Evolutionary conservation across 2,329 filamentous ascomycete species (phyloP), one percentile per base, ranked within the genome.

Genomic region (Aschersonia sp.): DNA sequence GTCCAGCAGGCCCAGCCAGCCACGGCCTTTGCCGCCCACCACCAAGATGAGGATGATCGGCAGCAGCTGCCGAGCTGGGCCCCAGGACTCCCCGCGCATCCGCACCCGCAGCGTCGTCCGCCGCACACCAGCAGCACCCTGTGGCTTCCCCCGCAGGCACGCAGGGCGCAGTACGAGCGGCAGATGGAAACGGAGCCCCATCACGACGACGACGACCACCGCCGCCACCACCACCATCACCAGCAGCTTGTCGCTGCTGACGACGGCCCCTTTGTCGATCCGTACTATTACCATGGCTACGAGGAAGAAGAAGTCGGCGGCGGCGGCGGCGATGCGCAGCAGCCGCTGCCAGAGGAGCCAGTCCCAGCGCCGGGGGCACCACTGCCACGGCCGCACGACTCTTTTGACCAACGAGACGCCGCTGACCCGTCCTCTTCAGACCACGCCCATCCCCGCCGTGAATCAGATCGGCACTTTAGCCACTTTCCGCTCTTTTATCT

Each of bases 131-230:
- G 31, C 47, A 41, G 29, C 47, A 40, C 49, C 9, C 44, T 51
- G 44, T 51, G 49, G 49, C 39, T 51, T 5, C 49, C 49, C 5
- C 47, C 47, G 6, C 49, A 51, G 11, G 44, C 49, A 10, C 49
- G 46, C 46, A 42, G 14, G 29, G 42, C 11, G 22, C n/a, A 33
- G 5, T 29, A 9, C 12, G 14, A 22, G 10, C 22, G 22, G 8
- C 42, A 30, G 9, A 45, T 51, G n/a, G 47, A 51, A 31, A 51
- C 49, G 9, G 49, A 50, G 42, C 47, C 47, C 39, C 49, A 51
- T 35, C 49, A 50, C 49, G 30, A 35, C 14, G n/a, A 44, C 7
- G 43, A 43, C 2, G 43, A 43, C 43, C 32, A 8, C 11, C 47
- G 41, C 10, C 33, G n/a, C 14, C 45, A 46, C 6, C 7, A 12